Evolutionary conservation across 805 yeast genomes (phyloP).

Genomic region (Metschnikowia anglica): DNA sequence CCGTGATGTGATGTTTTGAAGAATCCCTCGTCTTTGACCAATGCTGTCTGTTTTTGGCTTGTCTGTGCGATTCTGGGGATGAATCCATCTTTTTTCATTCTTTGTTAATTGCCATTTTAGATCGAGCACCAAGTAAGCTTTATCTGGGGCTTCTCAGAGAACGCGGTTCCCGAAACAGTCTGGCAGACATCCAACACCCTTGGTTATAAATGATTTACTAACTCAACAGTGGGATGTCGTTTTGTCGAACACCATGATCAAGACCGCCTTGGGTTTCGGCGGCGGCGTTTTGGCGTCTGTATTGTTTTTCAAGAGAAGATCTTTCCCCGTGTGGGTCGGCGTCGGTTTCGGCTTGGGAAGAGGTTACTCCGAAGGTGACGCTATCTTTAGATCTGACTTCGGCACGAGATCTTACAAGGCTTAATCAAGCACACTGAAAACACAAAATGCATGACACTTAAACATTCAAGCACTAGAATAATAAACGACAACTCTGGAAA

Average conservation of each 20-base stretch:
- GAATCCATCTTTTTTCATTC: too few relatives aligned
- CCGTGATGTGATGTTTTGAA: too few relatives aligned
- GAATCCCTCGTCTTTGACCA: too few relatives aligned
- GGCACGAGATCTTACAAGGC: conserved; percentile 77
- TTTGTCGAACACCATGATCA: conserved; percentile 88
- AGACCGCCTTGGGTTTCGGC: conserved; percentile 95
- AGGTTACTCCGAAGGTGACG: conserved; percentile 98
- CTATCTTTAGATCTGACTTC: conserved; percentile 81
- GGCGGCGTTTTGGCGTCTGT: conserved; percentile 94
- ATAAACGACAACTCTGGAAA: conserved; percentile 5
- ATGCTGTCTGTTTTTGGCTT: too few relatives aligned
- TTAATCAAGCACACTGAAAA: conserved; percentile 28
- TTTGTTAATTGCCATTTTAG: too few relatives aligned
- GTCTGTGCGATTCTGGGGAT: too few relatives aligned
- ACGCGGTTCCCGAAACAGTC: too few relatives aligned
- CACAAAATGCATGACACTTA: conserved; percentile 2
- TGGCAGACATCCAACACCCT: not conserved
- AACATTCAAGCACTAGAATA: conserved; percentile 7
- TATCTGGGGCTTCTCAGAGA: too few relatives aligned
- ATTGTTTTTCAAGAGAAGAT: conserved; percentile 84
- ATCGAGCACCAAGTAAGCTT: too few relatives aligned
- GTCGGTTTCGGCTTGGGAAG: conserved; percentile 97
- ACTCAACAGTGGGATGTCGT: conserved; percentile 81
- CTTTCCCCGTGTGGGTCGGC: conserved; percentile 98
- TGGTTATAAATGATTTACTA: conserved; percentile 12